Evolutionary conservation across 2,329 filamentous ascomycete genomes (phyloP), one percentile per base, ranked within the genome.

Genomic region (Simplicillium aogashimaense): DNA sequence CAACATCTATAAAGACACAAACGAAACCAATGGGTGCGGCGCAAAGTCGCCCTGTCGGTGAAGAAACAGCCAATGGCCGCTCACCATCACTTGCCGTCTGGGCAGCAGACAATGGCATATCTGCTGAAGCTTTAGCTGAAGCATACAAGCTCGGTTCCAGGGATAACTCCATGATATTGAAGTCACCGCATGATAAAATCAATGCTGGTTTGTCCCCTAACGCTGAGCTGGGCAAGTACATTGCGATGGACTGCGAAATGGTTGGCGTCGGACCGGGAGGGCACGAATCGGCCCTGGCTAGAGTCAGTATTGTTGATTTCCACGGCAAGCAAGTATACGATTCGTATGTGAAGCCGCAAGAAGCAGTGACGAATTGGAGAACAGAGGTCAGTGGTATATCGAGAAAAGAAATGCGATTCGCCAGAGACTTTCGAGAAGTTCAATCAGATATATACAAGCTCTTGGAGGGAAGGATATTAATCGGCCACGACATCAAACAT

Each of bases 241-340:
- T 98, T 33, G 84, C 86, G 15, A 77, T 98, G 36, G 92, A 98
- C 66, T 98, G 92, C 61, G 92, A 98, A 65, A 98, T 98, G 92
- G 92, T 98, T 18, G 92, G 90, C 36, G 78, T 94, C 11, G 85
- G 83, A 0, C 75, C 76, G 1, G 78, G 78, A 38, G 74, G 78
- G 16, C 70, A 81, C 47, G 75, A 80, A 54, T 88, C 86, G 29
- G 80, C 79, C 1, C 75, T 98, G 35, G 92, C 92, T 1, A 78
- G 92, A 36, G 86, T 90, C 41, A 94, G 86, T 55, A 67, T 94
- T 13, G 89, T 95, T 50, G 94, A 97, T 60, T 98, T 89, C 60
- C 87, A 95, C 57, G 89, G 89, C 14, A 76, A 83, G 20, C 87
- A 95, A 59, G 67, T 98, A 35, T 95, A 97, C 71, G 92, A 98